Base-by-base conservation (phyloP, 2,329 filamentous ascomycete genomes). In the Apiospora koreana region DNA sequence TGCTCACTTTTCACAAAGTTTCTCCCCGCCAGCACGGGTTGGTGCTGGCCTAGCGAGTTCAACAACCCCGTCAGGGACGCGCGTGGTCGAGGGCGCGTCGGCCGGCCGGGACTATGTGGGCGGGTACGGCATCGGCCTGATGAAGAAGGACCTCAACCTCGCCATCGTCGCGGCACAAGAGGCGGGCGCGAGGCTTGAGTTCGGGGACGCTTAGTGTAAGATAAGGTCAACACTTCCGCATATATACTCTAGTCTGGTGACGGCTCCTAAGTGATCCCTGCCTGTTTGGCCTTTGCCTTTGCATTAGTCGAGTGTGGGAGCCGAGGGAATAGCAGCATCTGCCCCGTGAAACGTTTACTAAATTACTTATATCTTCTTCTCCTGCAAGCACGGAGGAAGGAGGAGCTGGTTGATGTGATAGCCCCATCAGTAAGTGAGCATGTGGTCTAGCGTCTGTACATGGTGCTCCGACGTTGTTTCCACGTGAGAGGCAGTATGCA, bases 31-130 rank as follows among this genome's bases (percentile, higher is more conserved):
- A 96, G 94, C 75, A 98, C 95, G 0, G 96, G 96, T 21, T 89
- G 87, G 74, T 98, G 95, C 86, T 99, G 96, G 96, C 94, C 95
- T 1, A 96, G 92, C 76, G 95, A 98, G 82, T 86, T 97, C 72
- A 99, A 99, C 83, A 98, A 98, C 79, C 96, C 96, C 0, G 94
- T 98, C 3, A 91, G 91, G 14, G 95, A n/a, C n/a, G n/a, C n/a
- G 94, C 18, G 94, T 98, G 0, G 87, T 95, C 28, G 90, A 92
- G 72, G 89, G 87, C n/a, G 89, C 94, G 1, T 94, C 95, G 0
- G 92, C 94, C 0, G 88, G 86, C 69, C 86, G 92, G 70, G 94
- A 92, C 69, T 99, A 94, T 76, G 81, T 84, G 23, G 93, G 93
- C 64, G 93, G 93, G 0, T 96, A 95, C 74, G 92, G 92, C 1